Base-by-base conservation (phyloP, 2,329 filamentous ascomycete genomes). In the Aphanocladium album region DNA sequence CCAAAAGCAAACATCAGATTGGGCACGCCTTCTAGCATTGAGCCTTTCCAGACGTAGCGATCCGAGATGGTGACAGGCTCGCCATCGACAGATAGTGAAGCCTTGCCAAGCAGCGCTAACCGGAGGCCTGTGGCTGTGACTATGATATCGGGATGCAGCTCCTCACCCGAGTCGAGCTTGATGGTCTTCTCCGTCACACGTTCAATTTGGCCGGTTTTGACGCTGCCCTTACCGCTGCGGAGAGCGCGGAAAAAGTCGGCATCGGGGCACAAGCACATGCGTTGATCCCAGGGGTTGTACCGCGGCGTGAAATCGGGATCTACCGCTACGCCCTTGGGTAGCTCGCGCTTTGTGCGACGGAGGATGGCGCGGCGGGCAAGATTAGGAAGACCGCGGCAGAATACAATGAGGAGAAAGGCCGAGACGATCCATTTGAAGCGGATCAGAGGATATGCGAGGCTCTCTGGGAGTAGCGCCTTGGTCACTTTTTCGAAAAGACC, bases 231-330 rank as follows among this genome's bases (percentile, higher is more conserved):
- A 23, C 74, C 73, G 2, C 65, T 70, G 1, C 72, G 72, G 17
- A 81, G 67, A 0, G 75, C 73, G 11, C 68, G 59, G 64, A 75
- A 83, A 60, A 82, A 80, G 64, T 81, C 80, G 0, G 76, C 77
- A 33, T 80, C 73, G 21, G 74, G 70, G 2, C 67, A 82, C 30
- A 87, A 74, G 65, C 88, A 91, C 21, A 91, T 73, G 1, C 89
- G 82, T 67, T 91, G 89, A 57, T 89, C 80, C 85, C 87, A 86
- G 0, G 83, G 84, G 7, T 79, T 78, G 61, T 86, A 86, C 1
- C 70, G 67, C 0, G 83, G 83, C 23, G 74, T 74, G 72, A 85
- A 85, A 67, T 86, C 78, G 1, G 80, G 81, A n/a, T 83, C 77
- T 62, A 75, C 68, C 2, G 75, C 71, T n/a, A 83, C 71, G 27